These are phyloP conservation scores for Hymenoscyphus infarciens DNA, from an alignment of 2,329 filamentous ascomycete species.

Conservation along the genomic window DNA sequence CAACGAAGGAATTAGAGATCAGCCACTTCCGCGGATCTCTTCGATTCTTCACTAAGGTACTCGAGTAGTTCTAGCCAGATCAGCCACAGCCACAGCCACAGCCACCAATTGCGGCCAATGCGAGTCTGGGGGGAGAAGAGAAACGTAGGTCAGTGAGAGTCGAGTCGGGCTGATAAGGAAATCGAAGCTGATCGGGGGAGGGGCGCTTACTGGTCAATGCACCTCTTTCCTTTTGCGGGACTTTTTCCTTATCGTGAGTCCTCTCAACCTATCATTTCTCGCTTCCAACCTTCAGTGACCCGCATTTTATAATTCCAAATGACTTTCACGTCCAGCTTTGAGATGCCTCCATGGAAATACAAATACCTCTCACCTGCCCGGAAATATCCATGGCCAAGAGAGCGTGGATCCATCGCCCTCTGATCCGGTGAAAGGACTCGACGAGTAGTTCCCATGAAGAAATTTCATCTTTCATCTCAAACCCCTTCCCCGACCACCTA, in stretches of 20 bases:
- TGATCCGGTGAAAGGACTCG: too few species aligned
- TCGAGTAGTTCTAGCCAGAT: neutral
- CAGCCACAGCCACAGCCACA: too few species aligned
- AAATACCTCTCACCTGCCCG: neutral
- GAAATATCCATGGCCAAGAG: neutral
- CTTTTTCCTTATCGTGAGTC: neutral
- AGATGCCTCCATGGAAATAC: neutral
- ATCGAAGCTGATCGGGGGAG: neutral
- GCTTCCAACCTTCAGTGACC: neutral
- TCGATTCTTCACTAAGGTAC: neutral
- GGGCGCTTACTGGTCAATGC: neutral
- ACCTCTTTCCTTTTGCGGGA: neutral
- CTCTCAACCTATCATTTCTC: neutral
- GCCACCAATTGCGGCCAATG: neutral
- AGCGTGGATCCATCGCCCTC: neutral
- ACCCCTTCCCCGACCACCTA: too few species aligned
- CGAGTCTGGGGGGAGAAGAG: neutral
- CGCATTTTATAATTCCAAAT: neutral
- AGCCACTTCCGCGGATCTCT: slow-evolving; percentile 22
- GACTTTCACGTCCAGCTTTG: neutral
- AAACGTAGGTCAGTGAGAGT: neutral
- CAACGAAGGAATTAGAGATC: neutral
- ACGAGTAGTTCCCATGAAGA: too few species aligned
- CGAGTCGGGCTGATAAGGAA: neutral
- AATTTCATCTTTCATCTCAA: too few species aligned